Evolutionary conservation across 148 eudicot species (phyloP).

Genomic region (Selenicereus undatus): DNA sequence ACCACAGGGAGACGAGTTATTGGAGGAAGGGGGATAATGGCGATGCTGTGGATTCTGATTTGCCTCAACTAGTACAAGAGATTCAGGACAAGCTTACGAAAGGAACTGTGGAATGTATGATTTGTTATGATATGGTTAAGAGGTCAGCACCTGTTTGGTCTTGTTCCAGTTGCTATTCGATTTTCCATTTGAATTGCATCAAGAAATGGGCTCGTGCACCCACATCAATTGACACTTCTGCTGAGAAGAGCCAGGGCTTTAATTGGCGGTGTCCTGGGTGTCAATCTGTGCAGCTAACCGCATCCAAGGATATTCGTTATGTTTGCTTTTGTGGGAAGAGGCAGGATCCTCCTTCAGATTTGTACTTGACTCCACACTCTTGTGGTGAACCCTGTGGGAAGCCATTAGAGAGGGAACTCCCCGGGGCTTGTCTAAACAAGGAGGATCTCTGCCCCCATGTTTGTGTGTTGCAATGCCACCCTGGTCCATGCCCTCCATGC

Average conservation of each 20-base stretch:
- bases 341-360: constrained; percentile 84
- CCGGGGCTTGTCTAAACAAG: constrained; percentile 35
- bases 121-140: constrained; percentile 92
- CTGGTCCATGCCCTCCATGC: constrained; percentile 95
- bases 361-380: constrained; percentile 87
- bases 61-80: constrained; percentile 89
- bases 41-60: constrained; percentile 28
- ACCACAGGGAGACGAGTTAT: constrained; percentile 26
- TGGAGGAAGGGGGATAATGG: constrained; percentile 20
- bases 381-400: constrained; percentile 96
- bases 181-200: constrained; percentile 75
- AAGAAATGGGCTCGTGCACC: constrained; percentile 99
- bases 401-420: constrained; percentile 64
- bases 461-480: constrained; percentile 95
- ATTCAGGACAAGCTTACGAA: constrained; percentile 85
- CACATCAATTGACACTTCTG: constrained; percentile 66
- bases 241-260: constrained; percentile 78
- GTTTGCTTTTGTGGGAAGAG: constrained; percentile 95
- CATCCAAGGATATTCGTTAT: constrained; percentile 74
- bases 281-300: constrained; percentile 74
- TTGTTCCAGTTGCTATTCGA: constrained; percentile 82
- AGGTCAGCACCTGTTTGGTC: constrained; percentile 91
- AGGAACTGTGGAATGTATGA: constrained; percentile 91
- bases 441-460: constrained; percentile 79
- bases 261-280: constrained; percentile 99